Evolutionary conservation across 139 green algal species (phyloP).

Genomic region (Picochlorum sp.): DNA sequence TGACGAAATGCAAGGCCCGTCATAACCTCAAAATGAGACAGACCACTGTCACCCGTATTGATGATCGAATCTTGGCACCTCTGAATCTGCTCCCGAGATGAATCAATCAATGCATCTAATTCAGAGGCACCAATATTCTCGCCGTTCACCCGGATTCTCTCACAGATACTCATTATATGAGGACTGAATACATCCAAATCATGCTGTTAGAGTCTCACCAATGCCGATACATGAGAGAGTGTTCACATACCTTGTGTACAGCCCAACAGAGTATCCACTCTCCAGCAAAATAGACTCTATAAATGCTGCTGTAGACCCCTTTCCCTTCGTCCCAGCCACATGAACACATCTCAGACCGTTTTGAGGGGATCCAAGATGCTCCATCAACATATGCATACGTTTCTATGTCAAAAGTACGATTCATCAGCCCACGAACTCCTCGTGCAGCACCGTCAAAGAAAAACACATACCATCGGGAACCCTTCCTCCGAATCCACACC

Average conservation of each 20-base stretch:
- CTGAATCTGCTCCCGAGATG: background rate
- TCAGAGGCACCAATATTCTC: constrained; percentile 9
- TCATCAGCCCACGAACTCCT: background rate
- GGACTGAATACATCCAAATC: constrained; percentile 33
- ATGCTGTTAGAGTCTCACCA: too few relatives aligned
- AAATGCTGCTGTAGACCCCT: constrained; percentile 67
- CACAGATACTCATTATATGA: constrained; percentile 60
- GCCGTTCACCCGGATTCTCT: constrained; percentile 57
- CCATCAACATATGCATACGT: constrained; percentile 56
- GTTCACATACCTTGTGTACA: constrained; percentile 48
- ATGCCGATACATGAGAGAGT: background rate
- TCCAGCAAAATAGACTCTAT: constrained; percentile 49
- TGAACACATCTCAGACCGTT: constrained; percentile 42
- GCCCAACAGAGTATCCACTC: constrained; percentile 50
- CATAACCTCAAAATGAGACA: constrained; percentile 78
- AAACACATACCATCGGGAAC: constrained; percentile 44
- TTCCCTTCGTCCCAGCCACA: constrained; percentile 84
- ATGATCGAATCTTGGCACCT: background rate
- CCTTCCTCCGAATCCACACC: constrained; percentile 32
- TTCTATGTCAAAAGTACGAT: constrained; percentile 27
- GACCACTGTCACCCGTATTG: constrained; percentile 10
- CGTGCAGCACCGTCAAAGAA: background rate
- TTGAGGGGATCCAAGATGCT: constrained; percentile 54
- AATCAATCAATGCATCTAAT: constrained; percentile 22
- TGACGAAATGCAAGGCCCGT: constrained; percentile 66